Percentiles rank a stretch among this genome's conserved stretches.
Evolutionary conservation across 768 basidiomycete genomes (phyloP).

Genomic region (Russula sp.): DNA sequence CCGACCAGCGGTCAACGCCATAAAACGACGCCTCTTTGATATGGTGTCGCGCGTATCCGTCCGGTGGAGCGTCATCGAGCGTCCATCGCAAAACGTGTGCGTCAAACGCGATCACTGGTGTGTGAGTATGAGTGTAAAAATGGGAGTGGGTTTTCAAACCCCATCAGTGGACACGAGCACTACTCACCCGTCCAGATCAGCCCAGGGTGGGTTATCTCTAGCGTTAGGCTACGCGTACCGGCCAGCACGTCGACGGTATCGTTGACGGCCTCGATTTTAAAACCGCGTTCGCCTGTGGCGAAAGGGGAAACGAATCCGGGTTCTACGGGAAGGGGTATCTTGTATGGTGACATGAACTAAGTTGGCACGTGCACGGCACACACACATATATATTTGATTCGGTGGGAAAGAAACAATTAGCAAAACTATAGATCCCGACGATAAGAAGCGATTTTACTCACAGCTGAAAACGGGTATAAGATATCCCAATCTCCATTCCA

Average conservation of each 20-base stretch:
- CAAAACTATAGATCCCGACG: background rate
- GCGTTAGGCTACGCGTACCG: constrained; percentile 66
- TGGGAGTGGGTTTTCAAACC: background rate
- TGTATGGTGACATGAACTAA: constrained; percentile 83
- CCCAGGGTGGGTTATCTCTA: constrained; percentile 72
- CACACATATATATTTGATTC: background rate
- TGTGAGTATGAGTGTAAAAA: background rate
- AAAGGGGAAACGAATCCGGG: constrained; percentile 34
- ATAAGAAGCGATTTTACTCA: constrained; percentile 36
- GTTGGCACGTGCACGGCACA: constrained; percentile 12
- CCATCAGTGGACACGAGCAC: background rate
- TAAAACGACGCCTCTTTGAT: constrained; percentile 92
- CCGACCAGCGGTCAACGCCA: constrained; percentile 64
- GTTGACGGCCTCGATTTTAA: constrained; percentile 57
- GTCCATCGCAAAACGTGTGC: constrained; percentile 87
- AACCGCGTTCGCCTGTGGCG: constrained; percentile 37
- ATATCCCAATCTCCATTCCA: constrained; percentile 87
- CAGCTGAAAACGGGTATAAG: constrained; percentile 76
- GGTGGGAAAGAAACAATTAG: background rate
- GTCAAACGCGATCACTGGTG: constrained; percentile 79
- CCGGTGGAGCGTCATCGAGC: constrained; percentile 73
- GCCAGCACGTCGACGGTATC: constrained; percentile 51
- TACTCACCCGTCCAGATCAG: constrained; percentile 79
- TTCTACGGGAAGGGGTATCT: constrained; percentile 60
- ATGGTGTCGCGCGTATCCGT: constrained; percentile 75